Conservation (phyloP, 148 eudicot species). For the Selenicereus undatus region DNA sequence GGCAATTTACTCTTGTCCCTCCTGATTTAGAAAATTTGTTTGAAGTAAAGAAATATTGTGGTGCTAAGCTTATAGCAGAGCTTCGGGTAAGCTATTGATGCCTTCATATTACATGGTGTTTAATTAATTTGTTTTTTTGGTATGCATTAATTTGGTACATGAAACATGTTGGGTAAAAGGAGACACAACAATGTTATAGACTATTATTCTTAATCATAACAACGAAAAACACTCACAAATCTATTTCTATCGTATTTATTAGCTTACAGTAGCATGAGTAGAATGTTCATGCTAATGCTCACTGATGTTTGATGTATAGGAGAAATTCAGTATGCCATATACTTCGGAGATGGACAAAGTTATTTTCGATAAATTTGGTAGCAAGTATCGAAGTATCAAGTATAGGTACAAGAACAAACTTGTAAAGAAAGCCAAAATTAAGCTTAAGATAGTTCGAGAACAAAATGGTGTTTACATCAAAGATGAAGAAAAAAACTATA, state of each 20-base stretch:
- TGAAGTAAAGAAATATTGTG: neutral
- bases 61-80: neutral
- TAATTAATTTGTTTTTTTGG: no score
- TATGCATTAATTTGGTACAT: no score
- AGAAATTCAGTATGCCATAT: neutral
- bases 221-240: no score
- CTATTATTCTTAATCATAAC: no score
- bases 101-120: neutral
- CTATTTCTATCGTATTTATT: no score
- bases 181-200: no score
- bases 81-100: neutral
- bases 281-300: neutral
- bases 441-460: neutral
- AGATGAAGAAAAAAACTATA: neutral
- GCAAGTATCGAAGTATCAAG: neutral
- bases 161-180: no score
- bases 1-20: neutral
- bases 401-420: neutral
- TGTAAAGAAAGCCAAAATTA: neutral
- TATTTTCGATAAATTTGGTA: neutral
- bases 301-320: neutral
- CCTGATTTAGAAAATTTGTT: neutral
- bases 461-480: neutral
- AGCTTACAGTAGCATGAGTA: neutral
- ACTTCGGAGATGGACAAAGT: neutral